Evolutionary conservation across 352 stramenopile genomes (phyloP), one percentile per base, ranked within the genome.

Genomic region (Thraustochytrium sp.): DNA sequence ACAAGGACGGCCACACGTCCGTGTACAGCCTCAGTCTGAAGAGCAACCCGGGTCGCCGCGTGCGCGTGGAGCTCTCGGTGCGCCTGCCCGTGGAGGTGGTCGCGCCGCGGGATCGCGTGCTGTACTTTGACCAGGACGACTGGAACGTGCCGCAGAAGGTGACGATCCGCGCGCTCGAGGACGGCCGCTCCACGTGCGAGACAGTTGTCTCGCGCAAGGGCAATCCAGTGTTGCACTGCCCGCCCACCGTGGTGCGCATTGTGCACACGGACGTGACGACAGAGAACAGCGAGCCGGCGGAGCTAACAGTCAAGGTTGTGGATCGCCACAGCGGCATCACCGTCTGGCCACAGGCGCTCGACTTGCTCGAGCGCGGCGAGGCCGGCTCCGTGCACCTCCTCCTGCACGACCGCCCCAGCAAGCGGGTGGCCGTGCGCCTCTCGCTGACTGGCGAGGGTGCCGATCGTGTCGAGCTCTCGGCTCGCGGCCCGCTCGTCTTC

Each of bases 121-220:
- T 82, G 8, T 18, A 55, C 55, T 76, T 82, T 73, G 31, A 68
- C 37, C 16, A 51, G 26, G 23, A 16, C 23, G 78, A 82, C 42
- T 82, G 74, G 74, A 76, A 82, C 38, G 42, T 82, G 2, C 74
- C 74, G 29, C 74, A 82, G 34, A 21, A 37, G 21, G 74, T 82
- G 9, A 55, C 26, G 26, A 11, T 82, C 5, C 74, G 53, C 9
- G 74, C 74, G n/a, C 13, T 73, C 16, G 74, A 61, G 0, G 62
- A 75, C 44, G 62, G 62, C 31, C 3, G 53, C 4, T 34, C 37
- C 21, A 23, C 37, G 5, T 75, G 62, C 44, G 62, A 75, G 29
- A 75, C 62, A n/a, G 62, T 72, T 0, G 5, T 72, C 0, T 49
- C 62, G n/a, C n/a, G n/a, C 26, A 75, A 51, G 62, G 62, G 62